Evolutionary conservation across 75 land plant genomes (phyloP).

Genomic region (Adiantum capillusveneris): DNA sequence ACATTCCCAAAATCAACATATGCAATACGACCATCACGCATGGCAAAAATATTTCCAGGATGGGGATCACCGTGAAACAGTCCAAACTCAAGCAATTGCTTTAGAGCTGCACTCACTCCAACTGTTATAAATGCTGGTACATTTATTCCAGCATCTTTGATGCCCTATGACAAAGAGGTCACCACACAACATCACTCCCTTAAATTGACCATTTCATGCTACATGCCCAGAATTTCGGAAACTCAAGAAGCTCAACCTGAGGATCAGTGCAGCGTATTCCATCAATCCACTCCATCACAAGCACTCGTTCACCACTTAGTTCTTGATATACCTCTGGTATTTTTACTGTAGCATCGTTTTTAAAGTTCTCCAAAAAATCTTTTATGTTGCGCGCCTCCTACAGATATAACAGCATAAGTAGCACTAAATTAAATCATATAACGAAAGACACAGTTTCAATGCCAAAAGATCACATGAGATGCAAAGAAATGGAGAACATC

Average conservation of each 20-base stretch:
- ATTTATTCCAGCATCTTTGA: constrained; percentile 80
- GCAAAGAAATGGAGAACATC: too few relatives aligned
- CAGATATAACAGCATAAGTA: too few relatives aligned
- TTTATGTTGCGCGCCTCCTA: constrained; percentile 96
- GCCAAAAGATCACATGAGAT: too few relatives aligned
- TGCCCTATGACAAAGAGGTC: constrained; percentile 40
- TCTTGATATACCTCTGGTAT: constrained; percentile 82
- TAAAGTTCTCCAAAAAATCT: constrained; percentile 87
- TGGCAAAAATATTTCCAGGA: constrained; percentile 98
- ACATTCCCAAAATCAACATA: constrained; percentile 99
- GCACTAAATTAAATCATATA: too few relatives aligned
- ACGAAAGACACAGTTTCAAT: too few relatives aligned
- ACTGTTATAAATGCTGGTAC: constrained; percentile 79
- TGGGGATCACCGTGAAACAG: constrained; percentile 99
- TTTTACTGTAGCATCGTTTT: constrained; percentile 89
- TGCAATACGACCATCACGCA: constrained; percentile 99
- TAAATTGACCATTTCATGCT: constrained; percentile 10
- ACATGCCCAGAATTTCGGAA: too few relatives aligned
- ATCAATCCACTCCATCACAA: constrained; percentile 99
- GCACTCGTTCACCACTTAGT: constrained; percentile 72
- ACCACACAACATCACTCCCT: too few relatives aligned
- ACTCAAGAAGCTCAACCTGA: constrained; percentile 63
- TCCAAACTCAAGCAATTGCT: constrained; percentile 94
- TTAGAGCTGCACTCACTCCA: constrained; percentile 95
- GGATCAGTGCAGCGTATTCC: constrained; percentile 98